A percentile compares a stretch with the other conserved stretches of the same genome.
phyloP scores from a whole-genome alignment of 2,329 filamentous ascomycete species.

The Cytospora paraplurivora region DNA sequence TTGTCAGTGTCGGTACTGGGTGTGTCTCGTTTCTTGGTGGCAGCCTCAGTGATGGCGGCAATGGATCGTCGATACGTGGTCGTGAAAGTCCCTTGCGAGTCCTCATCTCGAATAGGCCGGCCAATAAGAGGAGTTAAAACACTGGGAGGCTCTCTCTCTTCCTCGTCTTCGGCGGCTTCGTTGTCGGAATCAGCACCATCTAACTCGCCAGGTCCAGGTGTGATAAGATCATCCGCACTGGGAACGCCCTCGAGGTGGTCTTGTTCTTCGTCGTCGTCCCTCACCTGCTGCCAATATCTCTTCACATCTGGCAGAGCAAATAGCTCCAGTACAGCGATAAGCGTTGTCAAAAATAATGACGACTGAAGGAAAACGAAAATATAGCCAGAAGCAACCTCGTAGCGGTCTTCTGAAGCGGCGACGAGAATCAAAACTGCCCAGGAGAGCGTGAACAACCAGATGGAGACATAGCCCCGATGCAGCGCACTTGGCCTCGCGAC shows the following conservation, averaged over 20 bases:
- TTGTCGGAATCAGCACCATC: constrained; percentile 36
- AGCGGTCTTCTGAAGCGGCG: constrained; percentile 75
- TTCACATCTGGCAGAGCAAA: constrained; percentile 73
- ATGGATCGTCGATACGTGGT: constrained; percentile 57
- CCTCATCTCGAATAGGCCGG: constrained; percentile 33
- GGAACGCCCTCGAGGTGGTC: constrained; percentile 40
- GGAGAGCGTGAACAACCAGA: constrained; percentile 79
- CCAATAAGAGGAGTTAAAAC: constrained; percentile 56
- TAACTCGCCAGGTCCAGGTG: constrained; percentile 43
- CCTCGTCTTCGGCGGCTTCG: constrained; percentile 40
- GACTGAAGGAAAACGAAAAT: constrained; percentile 79
- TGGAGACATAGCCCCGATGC: constrained; percentile 75
- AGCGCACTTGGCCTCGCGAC: constrained; percentile 83
- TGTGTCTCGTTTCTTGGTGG: constrained; percentile 29
- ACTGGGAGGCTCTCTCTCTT: constrained; percentile 40
- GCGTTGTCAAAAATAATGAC: constrained; percentile 70
- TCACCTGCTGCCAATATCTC: constrained; percentile 64
- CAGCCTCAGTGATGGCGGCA: constrained; percentile 35
- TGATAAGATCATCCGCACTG: constrained; percentile 42
- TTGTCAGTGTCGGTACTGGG: constrained; percentile 35
- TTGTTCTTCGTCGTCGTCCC: constrained; percentile 50
- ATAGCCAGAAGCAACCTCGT: constrained; percentile 75
- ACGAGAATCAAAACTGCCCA: constrained; percentile 73
- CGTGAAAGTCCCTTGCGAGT: constrained; percentile 54
- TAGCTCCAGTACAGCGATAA: constrained; percentile 78